Base-by-base conservation (phyloP, 2,329 filamentous ascomycete species). In the Paecilomyces fulvus region DNA sequence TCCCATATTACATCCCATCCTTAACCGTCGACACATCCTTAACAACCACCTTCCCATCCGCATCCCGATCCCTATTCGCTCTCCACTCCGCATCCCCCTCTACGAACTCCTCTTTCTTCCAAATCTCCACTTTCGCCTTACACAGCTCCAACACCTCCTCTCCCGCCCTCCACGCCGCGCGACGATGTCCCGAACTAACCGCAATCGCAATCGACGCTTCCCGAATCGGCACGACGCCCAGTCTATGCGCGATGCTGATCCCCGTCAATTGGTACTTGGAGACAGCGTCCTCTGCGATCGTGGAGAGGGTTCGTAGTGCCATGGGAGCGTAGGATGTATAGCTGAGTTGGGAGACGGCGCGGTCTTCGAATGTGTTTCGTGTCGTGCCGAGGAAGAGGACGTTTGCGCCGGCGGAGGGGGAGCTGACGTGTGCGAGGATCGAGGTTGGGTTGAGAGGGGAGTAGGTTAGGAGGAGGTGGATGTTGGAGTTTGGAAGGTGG, bases 191-290 rank as follows among this genome's bases (percentile, higher is more conserved):
- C 28, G 89, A 82, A 49, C 89, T 91, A 3, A 96, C 88, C 1
- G 90, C 89, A 64, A 97, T 91, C 55, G 95, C 76, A 59, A 99
- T 92, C 69, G 90, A 95, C 75, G 96, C 92, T 73, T 96, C 90
- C n/a, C 86, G 88, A 55, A 97, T 86, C 2, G 90, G 89, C 14
- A 96, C 92, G 20, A 83, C 80, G 0, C 94, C 94, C 3, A 97
- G 79, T 3, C 92, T 83, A 74, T 97, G 94, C 12, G 88, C 79
- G 71, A 97, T 88, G 52, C 87, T 85, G 57, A 97, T 84, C 7
- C 84, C 87, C 37, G 83, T 81, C 17, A 96, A 80, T 0, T 71
- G 74, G 69, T 95, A 85, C 62, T 73, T 66, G 14, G 74, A 72
- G 3, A 92, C 73, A 3, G 77, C 71, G 5, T 77, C 66, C 51